Evolutionary conservation across 345 rosid genomes (phyloP), one percentile per base, ranked within the genome.

Genomic region (Syzygium aromaticum): DNA sequence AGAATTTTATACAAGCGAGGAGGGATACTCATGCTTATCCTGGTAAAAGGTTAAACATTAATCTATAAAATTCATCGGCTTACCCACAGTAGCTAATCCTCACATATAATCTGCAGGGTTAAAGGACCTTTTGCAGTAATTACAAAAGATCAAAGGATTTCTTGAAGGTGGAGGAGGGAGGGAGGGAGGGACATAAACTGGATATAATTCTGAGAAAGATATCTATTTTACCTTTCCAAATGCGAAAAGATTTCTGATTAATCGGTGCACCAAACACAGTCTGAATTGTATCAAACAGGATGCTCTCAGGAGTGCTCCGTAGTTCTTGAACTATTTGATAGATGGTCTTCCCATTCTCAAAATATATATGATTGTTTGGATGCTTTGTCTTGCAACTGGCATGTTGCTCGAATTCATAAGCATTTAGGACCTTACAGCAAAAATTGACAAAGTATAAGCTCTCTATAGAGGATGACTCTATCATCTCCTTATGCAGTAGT

Each of bases 361-460:
- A 97, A 93, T 91, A 96, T 33, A 97, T 96, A 89, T 94, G 99
- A 91, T 94, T 97, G 92, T 97, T 97, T 1, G 99, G 99, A 92
- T 97, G 99, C 89, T 97, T 96, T 73, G 99, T 95, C 89, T 97
- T 97, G 93, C 94, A 94, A 85, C 95, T 93, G n/a, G 98, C 98
- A 84, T 97, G 99, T 54, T 94, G 95, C 93, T 96, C 99, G 84
- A 97, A 95, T 88, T 94, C 99, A 85, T 93, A 97, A 1, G 98
- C 98, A 89, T 95, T 97, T 22, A 97, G 94, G 90, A 92, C 96
- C 98, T 97, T 73, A 19, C 46, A 56, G 86, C 46, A 53, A 49
- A 83, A 21, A 84, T 84, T 84, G 15, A 28, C 59, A 52, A 30
- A 53, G 63, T 33, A 52, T 33, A 53, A 51, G 59, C 54, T 33